phyloP scores from a whole-genome alignment of 352 stramenopile genomes.

The Plasmopara halstedii region DNA sequence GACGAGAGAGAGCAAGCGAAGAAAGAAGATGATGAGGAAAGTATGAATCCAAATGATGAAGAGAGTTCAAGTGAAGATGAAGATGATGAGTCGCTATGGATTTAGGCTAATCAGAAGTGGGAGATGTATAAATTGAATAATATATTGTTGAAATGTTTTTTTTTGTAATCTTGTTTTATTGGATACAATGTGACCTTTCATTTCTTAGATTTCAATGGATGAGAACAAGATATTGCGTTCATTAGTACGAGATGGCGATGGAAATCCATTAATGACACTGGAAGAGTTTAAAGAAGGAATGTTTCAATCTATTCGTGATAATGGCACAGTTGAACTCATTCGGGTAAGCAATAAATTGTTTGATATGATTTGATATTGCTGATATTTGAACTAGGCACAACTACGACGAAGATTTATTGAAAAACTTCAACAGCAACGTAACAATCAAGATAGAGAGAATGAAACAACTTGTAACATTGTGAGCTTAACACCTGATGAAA shows the following conservation, averaged over 20 bases:
- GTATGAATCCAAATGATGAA: constrained; percentile 14
- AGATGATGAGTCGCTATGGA: constrained; percentile 36
- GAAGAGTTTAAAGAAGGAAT: constrained; percentile 63
- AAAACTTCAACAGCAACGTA: constrained; percentile 46
- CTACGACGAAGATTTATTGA: constrained; percentile 61
- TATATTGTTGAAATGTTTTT: background rate
- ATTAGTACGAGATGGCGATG: constrained; percentile 7
- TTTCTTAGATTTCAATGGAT: constrained; percentile 12
- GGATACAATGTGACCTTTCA: constrained; percentile 16
- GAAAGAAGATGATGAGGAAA: constrained; percentile 13
- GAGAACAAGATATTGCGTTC: constrained; percentile 1
- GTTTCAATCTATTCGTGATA: constrained; percentile 61
- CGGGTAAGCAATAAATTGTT: constrained; percentile 33
- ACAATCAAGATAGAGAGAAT: constrained; percentile 1
- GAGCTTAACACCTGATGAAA: constrained; percentile 28
- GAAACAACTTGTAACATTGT: constrained; percentile 1
- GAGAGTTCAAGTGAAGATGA: constrained; percentile 23
- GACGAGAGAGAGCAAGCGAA: constrained; percentile 26
- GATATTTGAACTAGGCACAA: constrained; percentile 32
- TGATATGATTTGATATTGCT: too few species aligned
- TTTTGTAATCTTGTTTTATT: too few species aligned
- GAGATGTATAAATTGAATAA: background rate
- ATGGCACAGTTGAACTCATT: constrained; percentile 52
- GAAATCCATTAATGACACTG: constrained; percentile 37
- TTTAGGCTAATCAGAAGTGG: constrained; percentile 11